These are phyloP conservation scores for Acanthamoeba quina DNA, from an alignment of 208 protist species.

Conservation along the genomic window DNA sequence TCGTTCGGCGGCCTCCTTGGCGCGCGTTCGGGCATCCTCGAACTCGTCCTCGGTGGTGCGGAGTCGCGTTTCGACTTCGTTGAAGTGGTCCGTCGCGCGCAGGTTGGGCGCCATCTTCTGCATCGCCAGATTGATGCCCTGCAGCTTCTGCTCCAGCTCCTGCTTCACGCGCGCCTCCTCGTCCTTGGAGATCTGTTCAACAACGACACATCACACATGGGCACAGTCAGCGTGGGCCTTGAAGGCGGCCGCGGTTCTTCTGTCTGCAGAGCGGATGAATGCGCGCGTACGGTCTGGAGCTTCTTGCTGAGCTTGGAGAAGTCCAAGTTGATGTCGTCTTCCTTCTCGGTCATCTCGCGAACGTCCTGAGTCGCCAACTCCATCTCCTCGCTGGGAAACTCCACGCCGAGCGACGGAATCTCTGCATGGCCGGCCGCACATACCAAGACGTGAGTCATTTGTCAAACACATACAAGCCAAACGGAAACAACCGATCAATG, in stretches of 20 bases:
- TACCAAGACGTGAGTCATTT: too few relatives aligned
- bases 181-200: not conserved
- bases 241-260: too few relatives aligned
- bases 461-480: not conserved
- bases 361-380: conserved; percentile 25
- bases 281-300: not conserved
- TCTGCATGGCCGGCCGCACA: not conserved
- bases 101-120: conserved; percentile 87
- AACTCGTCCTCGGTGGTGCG: conserved; percentile 90
- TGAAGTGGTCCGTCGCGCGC: conserved; percentile 85
- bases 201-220: too few relatives aligned
- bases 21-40: conserved; percentile 89
- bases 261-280: too few relatives aligned
- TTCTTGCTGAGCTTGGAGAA: conserved; percentile 58
- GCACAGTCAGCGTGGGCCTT: too few relatives aligned
- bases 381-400: conserved; percentile 41
- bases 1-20: conserved; percentile 89
- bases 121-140: conserved; percentile 77
- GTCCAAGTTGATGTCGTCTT: conserved; percentile 72
- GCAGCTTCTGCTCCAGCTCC: conserved; percentile 68
- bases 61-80: conserved; percentile 89
- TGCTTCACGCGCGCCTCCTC: conserved; percentile 51
- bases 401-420: not conserved
- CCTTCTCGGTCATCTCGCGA: conserved; percentile 46
- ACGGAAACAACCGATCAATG: not conserved